Conservation (phyloP, 805 yeast genomes). For the Candida rishiriensis region DNA sequence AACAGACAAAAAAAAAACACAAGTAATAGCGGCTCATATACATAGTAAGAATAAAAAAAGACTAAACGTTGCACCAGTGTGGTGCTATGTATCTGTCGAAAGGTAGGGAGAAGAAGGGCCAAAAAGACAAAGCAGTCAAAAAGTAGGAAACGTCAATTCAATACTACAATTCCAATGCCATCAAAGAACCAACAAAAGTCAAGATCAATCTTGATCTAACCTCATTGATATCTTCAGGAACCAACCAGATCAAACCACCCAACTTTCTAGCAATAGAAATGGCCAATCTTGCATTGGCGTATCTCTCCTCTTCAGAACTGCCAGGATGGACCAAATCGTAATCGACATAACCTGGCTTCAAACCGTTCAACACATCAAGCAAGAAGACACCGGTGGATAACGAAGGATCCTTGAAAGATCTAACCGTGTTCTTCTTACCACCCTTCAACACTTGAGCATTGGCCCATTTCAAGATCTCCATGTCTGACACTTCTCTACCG, state of each 20-base stretch:
- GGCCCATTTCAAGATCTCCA: constrained; percentile 92
- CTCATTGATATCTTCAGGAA: constrained; percentile 99
- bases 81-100: too few species aligned
- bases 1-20: background rate
- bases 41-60: background rate
- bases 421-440: constrained; percentile 65
- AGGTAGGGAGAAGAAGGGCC: background rate
- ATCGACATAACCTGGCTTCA: constrained; percentile 97
- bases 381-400: constrained; percentile 76
- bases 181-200: constrained; percentile 92
- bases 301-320: constrained; percentile 73
- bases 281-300: constrained; percentile 94
- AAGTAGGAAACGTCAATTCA: background rate
- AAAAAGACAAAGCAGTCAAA: background rate
- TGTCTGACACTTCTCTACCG: constrained; percentile 74
- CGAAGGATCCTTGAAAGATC: constrained; percentile 82
- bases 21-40: background rate
- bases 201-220: constrained; percentile 90
- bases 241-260: constrained; percentile 97
- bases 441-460: constrained; percentile 81
- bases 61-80: too few species aligned
- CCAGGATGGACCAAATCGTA: constrained; percentile 86
- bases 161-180: constrained; percentile 48
- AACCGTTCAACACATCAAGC: constrained; percentile 84
- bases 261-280: constrained; percentile 97